Evolutionary conservation across 139 green algal genomes (phyloP).

Genomic region (Volvox reticuliferus): DNA sequence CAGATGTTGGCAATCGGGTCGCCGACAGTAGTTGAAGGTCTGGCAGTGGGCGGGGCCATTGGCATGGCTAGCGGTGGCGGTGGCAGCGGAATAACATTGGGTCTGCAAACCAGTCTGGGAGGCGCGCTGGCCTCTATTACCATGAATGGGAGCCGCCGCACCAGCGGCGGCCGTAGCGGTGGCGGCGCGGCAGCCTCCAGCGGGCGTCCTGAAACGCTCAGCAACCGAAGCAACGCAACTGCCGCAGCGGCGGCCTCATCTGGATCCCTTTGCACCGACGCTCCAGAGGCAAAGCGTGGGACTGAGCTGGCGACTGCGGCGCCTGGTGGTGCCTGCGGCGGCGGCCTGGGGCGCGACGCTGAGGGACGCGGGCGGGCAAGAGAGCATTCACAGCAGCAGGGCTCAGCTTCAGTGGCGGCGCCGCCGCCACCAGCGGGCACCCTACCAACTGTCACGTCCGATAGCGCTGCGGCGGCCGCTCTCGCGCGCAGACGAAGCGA

Average conservation of each 20-base stretch:
- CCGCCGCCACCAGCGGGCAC: too few species aligned
- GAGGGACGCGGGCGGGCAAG: background rate
- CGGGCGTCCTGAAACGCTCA: background rate
- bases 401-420: background rate
- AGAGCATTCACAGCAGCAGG: background rate
- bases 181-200: background rate
- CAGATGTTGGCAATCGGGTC: conserved; percentile 42
- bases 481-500: background rate
- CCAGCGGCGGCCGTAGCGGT: background rate
- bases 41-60: background rate
- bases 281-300: too few species aligned
- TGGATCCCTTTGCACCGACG: too few species aligned
- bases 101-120: background rate
- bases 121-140: background rate
- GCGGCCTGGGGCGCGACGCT: background rate
- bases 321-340: background rate
- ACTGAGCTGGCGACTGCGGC: too few species aligned
- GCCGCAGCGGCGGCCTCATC: too few species aligned
- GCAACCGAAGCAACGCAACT: too few species aligned
- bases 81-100: background rate
- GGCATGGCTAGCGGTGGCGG: background rate
- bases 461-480: too few species aligned
- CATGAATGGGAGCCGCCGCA: background rate
- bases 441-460: too few species aligned
- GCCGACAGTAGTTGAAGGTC: conserved; percentile 17